Percentiles rank a stretch among this genome's conserved stretches.
Conservation (phyloP, 352 stramenopile species). For the Salisapilia sapeloensis region DNA sequence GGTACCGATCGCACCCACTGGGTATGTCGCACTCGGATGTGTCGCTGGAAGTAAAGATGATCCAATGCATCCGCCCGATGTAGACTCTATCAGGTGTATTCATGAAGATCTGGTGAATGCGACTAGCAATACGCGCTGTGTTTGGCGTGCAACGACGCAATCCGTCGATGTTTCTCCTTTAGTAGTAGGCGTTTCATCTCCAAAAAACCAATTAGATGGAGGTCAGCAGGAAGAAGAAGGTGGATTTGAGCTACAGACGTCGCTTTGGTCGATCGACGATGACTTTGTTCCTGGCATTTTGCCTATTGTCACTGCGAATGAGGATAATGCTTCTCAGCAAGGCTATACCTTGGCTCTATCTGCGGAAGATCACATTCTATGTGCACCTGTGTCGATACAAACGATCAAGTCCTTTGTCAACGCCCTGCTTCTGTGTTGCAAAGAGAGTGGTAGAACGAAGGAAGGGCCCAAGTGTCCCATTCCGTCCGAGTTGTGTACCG, state of each 20-base stretch:
- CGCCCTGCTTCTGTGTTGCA: slow-evolving; percentile 27
- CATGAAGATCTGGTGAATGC: slow-evolving; percentile 60
- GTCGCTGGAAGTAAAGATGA: slow-evolving; percentile 66
- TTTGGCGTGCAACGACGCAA: slow-evolving; percentile 27
- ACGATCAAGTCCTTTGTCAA: slow-evolving; percentile 54
- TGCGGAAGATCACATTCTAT: slow-evolving; percentile 61
- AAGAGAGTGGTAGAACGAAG: slow-evolving; percentile 5
- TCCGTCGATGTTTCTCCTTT: slow-evolving; percentile 1
- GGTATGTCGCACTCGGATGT: slow-evolving; percentile 61
- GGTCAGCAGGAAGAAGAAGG: slow-evolving; percentile 18
- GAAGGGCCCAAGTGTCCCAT: slow-evolving; percentile 7
- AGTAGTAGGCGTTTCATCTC: slow-evolving; percentile 4
- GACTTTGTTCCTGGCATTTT: slow-evolving; percentile 41
- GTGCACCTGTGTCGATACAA: slow-evolving; percentile 29
- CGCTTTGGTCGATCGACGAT: slow-evolving; percentile 41
- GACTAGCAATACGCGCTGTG: slow-evolving; percentile 34
- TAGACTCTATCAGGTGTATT: slow-evolving; percentile 37
- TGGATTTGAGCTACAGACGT: slow-evolving; percentile 31
- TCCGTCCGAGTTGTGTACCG: slow-evolving; percentile 30
- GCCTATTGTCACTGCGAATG: slow-evolving; percentile 46
- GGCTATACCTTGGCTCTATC: slow-evolving; percentile 44
- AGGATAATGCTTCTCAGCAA: slow-evolving; percentile 1
- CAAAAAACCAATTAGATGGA: slow-evolving; percentile 19
- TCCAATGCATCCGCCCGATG: slow-evolving; percentile 45
- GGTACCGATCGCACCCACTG: slow-evolving; percentile 64